Evolutionary conservation across 768 basidiomycete species (phyloP).

Genomic region (Rhodotorula diobovata): DNA sequence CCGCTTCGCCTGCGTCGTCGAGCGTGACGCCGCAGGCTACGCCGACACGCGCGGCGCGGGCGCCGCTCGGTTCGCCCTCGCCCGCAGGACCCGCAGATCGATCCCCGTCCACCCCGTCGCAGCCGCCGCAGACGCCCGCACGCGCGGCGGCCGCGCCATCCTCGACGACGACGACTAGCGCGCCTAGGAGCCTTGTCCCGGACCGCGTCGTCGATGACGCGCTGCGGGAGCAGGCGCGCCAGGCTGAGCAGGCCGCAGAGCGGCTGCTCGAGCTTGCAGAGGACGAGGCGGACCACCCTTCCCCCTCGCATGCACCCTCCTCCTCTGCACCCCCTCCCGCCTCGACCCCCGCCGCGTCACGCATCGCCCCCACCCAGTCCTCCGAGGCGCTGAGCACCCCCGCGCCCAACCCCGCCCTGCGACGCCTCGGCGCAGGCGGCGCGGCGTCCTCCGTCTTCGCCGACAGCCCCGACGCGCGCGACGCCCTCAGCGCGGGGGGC

Average conservation of each 20-base stretch:
- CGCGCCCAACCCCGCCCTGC: not conserved
- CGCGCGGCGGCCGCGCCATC: not conserved
- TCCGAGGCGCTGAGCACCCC: constrained; percentile 9
- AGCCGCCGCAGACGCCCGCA: not conserved
- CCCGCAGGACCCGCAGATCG: not conserved
- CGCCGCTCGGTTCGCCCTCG: not conserved
- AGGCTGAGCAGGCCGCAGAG: constrained; percentile 88
- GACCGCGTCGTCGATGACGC: constrained; percentile 72
- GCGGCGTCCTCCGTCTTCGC: constrained; percentile 10
- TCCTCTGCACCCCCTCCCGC: not conserved
- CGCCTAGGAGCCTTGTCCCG: constrained; percentile 4
- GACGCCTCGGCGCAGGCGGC: not conserved
- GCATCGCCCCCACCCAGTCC: not conserved
- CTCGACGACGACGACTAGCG: too few relatives aligned
- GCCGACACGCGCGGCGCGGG: not conserved
- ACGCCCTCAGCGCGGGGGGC: not conserved
- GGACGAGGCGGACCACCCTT: constrained; percentile 57
- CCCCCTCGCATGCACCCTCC: not conserved
- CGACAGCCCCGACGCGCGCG: constrained; percentile 33
- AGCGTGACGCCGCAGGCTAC: not conserved
- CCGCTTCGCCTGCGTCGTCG: too few relatives aligned
- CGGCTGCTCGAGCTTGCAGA: constrained; percentile 80
- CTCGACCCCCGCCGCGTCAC: not conserved
- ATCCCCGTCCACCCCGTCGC: not conserved
- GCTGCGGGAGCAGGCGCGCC: constrained; percentile 77